phyloP scores from a whole-genome alignment of 257 asterid genomes.

The Nemophila menziesii region DNA sequence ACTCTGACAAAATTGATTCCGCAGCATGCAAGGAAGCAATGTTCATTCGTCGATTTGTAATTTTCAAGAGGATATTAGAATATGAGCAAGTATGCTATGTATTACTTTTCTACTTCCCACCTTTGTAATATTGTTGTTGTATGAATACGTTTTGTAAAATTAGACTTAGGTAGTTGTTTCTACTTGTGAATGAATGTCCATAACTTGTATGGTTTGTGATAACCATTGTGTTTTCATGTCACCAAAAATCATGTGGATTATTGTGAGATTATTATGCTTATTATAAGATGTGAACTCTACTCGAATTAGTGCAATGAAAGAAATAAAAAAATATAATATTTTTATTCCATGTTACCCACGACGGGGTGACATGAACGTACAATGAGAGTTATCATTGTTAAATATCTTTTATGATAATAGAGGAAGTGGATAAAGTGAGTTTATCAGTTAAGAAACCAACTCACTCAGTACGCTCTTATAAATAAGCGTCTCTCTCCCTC shows the following conservation, averaged over 20 bases:
- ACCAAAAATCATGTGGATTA: conserved; percentile 9
- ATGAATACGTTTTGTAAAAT: conserved; percentile 15
- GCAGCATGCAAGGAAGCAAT: conserved; percentile 74
- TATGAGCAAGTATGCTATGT: conserved; percentile 3
- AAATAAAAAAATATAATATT: no score
- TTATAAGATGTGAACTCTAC: no score
- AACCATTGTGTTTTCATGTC: conserved; percentile 1
- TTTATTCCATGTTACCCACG: no score
- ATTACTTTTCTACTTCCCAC: no score
- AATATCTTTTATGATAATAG: no score
- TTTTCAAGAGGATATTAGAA: conserved; percentile 11
- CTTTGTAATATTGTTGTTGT: conserved; percentile 4
- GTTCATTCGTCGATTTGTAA: conserved; percentile 55
- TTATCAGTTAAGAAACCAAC: no score
- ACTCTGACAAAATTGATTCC: conserved; percentile 55
- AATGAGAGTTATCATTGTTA: no score
- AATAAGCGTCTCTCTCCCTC: no score
- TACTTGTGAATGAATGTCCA: conserved; percentile 11
- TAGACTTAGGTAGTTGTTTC: conserved; percentile 19
- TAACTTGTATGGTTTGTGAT: conserved; percentile 4
- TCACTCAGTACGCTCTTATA: no score
- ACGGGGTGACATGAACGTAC: no score
- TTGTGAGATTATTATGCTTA: conserved; percentile 6
- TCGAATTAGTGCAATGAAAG: no score
- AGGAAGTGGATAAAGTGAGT: no score